Evolutionary conservation across 768 basidiomycete species (phyloP).

Genomic region (Calocybe gangraenosa): DNA sequence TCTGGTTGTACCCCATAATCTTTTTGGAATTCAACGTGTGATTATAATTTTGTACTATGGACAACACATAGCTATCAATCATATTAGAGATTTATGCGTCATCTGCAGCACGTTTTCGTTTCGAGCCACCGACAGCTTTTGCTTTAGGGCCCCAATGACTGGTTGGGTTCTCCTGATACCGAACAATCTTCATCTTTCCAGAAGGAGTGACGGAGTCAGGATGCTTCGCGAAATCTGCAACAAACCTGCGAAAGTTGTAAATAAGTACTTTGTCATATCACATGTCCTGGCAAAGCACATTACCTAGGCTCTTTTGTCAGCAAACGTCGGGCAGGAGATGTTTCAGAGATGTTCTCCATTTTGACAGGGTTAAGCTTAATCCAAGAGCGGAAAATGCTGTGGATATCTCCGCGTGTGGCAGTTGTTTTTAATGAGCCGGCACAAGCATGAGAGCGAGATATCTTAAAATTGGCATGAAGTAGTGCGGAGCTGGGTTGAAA

Average conservation of each 20-base stretch:
- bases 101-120: conserved; percentile 37
- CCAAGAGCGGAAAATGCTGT: conserved; percentile 86
- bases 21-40: background rate
- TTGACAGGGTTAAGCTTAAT: conserved; percentile 79
- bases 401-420: conserved; percentile 64
- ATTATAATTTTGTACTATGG: background rate
- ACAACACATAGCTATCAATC: too few relatives aligned
- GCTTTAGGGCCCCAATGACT: conserved; percentile 89
- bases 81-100: conserved; percentile 8
- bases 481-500: conserved; percentile 67
- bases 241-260: conserved; percentile 32
- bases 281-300: conserved; percentile 17
- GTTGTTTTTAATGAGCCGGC: conserved; percentile 91
- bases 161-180: conserved; percentile 91
- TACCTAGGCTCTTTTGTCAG: conserved; percentile 69
- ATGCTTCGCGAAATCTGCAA: conserved; percentile 77
- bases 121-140: conserved; percentile 41
- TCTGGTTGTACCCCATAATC: conserved; percentile 7
- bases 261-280: conserved; percentile 1
- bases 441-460: conserved; percentile 89
- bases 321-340: conserved; percentile 65
- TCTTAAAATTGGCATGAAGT: conserved; percentile 75
- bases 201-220: conserved; percentile 57
- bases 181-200: conserved; percentile 70
- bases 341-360: conserved; percentile 74